Base-by-base conservation (phyloP, 208 protist genomes). In the Trypanosoma grayi region DNA sequence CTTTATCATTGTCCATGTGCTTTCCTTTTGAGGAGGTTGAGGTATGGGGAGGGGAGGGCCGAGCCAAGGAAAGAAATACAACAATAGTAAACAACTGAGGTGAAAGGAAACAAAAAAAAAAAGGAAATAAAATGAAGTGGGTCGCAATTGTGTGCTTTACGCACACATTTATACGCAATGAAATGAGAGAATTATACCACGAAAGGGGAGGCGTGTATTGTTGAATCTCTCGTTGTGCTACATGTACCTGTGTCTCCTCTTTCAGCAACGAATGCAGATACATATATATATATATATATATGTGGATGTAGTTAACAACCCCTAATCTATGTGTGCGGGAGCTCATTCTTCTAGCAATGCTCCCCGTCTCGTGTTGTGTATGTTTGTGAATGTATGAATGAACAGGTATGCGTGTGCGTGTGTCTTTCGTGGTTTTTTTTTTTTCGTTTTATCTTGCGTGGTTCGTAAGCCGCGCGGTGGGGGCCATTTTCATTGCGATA, bases 271-370 rank as follows among this genome's bases (percentile, higher is more conserved):
- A 25, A 39, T 8, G 8, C 9, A 45, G 10, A 45, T 27, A 43
- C 14, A 20, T 37, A 51, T 47, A 25, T 71, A 58, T 48, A 36
- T 48, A 52, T 57, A 41, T 56, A 8, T 48, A 54, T 16, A 62
- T 47, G 31, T 71, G n/a, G n/a, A 47, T 20, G 27, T n/a, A 53
- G 7, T 36, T 16, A 7, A 14, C 9, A 14, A 13, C 13, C 34
- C 34, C 13, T 13, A 14, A 43, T 43, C 14, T 43, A 43, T 25
- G 13, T 51, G 45, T 51, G 2, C n/a, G n/a, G n/a, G n/a, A n/a
- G n/a, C n/a, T n/a, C n/a, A n/a, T n/a, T n/a, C n/a, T n/a, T n/a
- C n/a, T n/a, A n/a, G n/a, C n/a, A n/a, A n/a, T n/a, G n/a, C n/a
- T n/a, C n/a, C n/a, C n/a, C n/a, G n/a, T n/a, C n/a, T n/a, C n/a